A percentile compares a stretch with the other conserved stretches of the same genome.
Evolutionary conservation across 768 basidiomycete species (phyloP).

Genomic region (Kwoniella bestiolae): DNA sequence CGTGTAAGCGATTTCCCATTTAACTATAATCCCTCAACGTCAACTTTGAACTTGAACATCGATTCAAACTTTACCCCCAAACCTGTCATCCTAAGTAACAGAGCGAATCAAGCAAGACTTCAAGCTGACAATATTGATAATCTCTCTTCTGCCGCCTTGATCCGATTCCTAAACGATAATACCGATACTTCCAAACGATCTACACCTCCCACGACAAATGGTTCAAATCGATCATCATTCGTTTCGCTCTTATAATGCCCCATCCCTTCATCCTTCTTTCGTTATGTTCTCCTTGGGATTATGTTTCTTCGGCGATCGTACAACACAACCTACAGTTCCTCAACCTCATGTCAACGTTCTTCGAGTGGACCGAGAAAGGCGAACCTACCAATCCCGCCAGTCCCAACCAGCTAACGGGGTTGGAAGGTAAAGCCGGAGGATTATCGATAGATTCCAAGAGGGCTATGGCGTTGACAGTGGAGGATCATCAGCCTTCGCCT

Average conservation of each 20-base stretch:
- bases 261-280: not conserved
- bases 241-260: not conserved
- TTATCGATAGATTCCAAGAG: constrained; percentile 27
- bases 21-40: not conserved
- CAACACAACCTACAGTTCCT: constrained; percentile 42
- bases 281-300: too few relatives aligned
- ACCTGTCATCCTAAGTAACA: not conserved
- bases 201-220: too few relatives aligned
- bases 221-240: not conserved
- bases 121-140: constrained; percentile 16
- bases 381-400: not conserved
- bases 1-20: constrained; percentile 35
- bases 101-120: constrained; percentile 3
- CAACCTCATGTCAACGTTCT: constrained; percentile 46
- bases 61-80: not conserved
- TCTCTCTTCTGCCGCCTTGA: not conserved
- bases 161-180: constrained; percentile 9
- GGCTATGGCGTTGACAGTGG: constrained; percentile 14
- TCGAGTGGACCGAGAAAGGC: constrained; percentile 44
- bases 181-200: not conserved
- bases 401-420: constrained; percentile 5
- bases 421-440: constrained; percentile 26
- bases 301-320: not conserved
- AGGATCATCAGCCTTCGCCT: constrained; percentile 37
- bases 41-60: not conserved